Evolutionary conservation across 1,284 basidiomycete genomes (phyloP), one percentile per base, ranked within the genome.

Genomic region (Rhodotorula mucilaginosa): DNA sequence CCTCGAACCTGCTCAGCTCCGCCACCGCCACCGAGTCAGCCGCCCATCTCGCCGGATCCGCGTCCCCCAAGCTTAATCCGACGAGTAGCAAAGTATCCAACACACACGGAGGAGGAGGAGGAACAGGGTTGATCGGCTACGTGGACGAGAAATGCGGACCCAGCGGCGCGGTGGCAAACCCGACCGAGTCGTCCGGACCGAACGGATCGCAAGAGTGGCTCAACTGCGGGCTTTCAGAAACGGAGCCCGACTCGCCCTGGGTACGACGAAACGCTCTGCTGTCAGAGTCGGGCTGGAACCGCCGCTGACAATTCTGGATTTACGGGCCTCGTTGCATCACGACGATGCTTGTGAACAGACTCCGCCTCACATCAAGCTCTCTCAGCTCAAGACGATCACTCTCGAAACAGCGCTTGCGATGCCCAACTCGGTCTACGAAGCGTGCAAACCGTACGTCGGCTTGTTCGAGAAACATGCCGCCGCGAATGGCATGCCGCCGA

Each of bases 181-280:
- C 57, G 29, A n/a, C 39, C 5, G 31, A n/a, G 1, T 5, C 12
- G 8, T 19, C 23, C 19, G 88, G 88, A 26, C 90, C 91, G 34
- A 93, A 93, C 80, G 91, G 91, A 31, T 80, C 83, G 74, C 85
- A 90, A 66, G 84, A 87, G 72, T 93, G 88, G 87, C 81, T 94
- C 77, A 92, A 91, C 82, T 93, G 92, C 78, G 91, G 75, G 4
- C 19, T 76, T 15, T 47, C 59, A 10, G 12, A 23, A 51, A 23
- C 15, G 3, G n/a, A 65, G 58, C 60, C 64, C 48, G 44, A 70
- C 47, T 34, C 48, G 47, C 58, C 58, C 59, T 68, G 57, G 72
- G 70, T 65, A 19, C 65, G 56, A n/a, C 51, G 10, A 23, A 21
- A 19, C 12, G 52, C n/a, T 29, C 23, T 58, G 48, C 39, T 44